Conservation (phyloP, 345 rosid species). For the Lumnitzera racemosa region DNA sequence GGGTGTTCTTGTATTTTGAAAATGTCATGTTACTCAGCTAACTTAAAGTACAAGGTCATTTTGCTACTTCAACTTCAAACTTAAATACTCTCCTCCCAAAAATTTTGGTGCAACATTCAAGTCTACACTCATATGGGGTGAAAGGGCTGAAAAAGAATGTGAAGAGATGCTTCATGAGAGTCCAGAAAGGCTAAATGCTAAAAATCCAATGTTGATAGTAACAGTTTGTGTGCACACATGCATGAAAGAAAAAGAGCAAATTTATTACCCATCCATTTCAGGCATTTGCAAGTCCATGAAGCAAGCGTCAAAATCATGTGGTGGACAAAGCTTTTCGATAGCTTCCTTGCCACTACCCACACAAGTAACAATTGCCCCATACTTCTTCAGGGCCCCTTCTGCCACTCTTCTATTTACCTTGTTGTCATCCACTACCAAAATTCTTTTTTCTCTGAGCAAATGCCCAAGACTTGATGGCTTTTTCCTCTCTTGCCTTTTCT, state of each 20-base stretch:
- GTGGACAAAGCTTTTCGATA: conserved; percentile 58
- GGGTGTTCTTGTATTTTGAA: no score
- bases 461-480: conserved; percentile 39
- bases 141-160: no score
- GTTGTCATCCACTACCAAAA: conserved; percentile 93
- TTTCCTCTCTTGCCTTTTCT: conserved; percentile 40
- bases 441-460: conserved; percentile 50
- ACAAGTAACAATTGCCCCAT: conserved; percentile 74
- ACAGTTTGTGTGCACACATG: no score
- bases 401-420: conserved; percentile 86
- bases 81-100: no score
- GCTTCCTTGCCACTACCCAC: conserved; percentile 78
- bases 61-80: no score
- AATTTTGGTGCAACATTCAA: no score
- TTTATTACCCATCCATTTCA: conserved; percentile 83
- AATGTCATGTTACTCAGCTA: no score
- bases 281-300: conserved; percentile 99
- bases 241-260: conserved; percentile 3
- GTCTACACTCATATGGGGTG: no score
- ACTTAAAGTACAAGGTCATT: no score
- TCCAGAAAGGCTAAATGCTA: no score
- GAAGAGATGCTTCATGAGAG: no score
- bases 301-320: conserved; percentile 82
- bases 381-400: conserved; percentile 74
- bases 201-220: no score